Evolutionary conservation across 306 rosid species (phyloP), one percentile per base, ranked within the genome.

Genomic region (Hylodesmum podocarpum): DNA sequence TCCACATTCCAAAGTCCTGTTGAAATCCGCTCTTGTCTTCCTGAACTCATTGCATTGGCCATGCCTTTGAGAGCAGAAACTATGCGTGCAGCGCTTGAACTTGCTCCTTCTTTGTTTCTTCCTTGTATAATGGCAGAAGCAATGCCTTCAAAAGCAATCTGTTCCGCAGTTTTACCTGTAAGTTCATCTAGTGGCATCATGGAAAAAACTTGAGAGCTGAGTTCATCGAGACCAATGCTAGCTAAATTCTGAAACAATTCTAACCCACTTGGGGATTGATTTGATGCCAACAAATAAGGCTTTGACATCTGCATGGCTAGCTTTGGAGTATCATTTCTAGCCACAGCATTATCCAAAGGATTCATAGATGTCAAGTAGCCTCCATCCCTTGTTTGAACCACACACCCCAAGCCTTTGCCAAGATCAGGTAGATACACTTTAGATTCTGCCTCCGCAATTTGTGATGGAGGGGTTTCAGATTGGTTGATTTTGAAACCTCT

Each of bases 121-220:
- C 98, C 98, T 73, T 96, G 97, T 75, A 96, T 91, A 63, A 96
- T 91, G n/a, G 94, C 91, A 5, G 94, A 87, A 47, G 98, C 98
- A 51, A 92, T 91, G 79, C 99, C 99, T 87, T 91, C 96, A 24
- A 96, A 96, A 59, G 99, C 98, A 78, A 91, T 76, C 77, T 92
- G 94, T 78, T 96, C 99, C 0, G 98, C 94, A 4, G 94, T 96
- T 87, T 96, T 96, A 2, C 92, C 98, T 69, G 79, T 78, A 31
- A 92, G 85, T 44, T 96, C 98, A 70, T 96, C 96, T 47, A 88
- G 70, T 1, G 93, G 81, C 92, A 89, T 88, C 69, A 90, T 44
- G 44, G 78, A 66, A 53, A 86, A 76, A 58, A 92, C 46, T 66
- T 80, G 82, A 28, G 91, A 85, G 80, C 83, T 89, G 39, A 95